Conservation (phyloP, 2,329 filamentous ascomycete genomes). For the Stagonosporopsis cucurbitacearum region DNA sequence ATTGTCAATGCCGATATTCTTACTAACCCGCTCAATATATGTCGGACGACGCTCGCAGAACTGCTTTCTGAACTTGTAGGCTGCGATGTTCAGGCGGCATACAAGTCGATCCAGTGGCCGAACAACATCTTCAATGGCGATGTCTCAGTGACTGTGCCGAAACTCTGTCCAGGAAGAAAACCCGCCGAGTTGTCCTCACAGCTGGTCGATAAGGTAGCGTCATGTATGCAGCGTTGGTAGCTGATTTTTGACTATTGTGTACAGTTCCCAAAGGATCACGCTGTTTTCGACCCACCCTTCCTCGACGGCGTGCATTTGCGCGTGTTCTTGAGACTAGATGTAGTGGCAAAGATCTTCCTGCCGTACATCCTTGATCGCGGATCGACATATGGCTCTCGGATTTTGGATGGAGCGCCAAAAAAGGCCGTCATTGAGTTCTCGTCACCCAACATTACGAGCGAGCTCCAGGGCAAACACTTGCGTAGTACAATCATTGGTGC, state of each 20-base stretch:
- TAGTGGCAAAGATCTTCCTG: constrained; percentile 65
- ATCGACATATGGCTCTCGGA: constrained; percentile 62
- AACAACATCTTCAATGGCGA: constrained; percentile 43
- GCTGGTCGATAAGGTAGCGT: constrained; percentile 33
- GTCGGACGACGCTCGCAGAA: constrained; percentile 31
- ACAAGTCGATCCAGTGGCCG: constrained; percentile 37
- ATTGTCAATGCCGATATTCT: constrained; percentile 14
- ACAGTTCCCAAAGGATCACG: constrained; percentile 71
- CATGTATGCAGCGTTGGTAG: background rate
- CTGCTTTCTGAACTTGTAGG: constrained; percentile 23
- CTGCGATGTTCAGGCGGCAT: constrained; percentile 27
- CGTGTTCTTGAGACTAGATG: constrained; percentile 69
- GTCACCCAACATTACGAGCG: constrained; percentile 77
- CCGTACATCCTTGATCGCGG: constrained; percentile 66
- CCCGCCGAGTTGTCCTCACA: constrained; percentile 22
- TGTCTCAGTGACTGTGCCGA: constrained; percentile 36
- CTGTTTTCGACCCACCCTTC: constrained; percentile 69
- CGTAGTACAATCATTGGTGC: constrained; percentile 71
- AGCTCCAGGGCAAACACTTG: constrained; percentile 70
- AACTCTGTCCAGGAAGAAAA: constrained; percentile 33
- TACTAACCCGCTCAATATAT: constrained; percentile 38
- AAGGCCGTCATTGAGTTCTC: constrained; percentile 73
- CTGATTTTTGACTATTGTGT: background rate
- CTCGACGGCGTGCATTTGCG: constrained; percentile 68
- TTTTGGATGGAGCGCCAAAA: constrained; percentile 61